Evolutionary conservation across 176 grass and related monocot genomes (phyloP), one percentile per base, ranked within the genome.

Genomic region (Triticum timopheevii): DNA sequence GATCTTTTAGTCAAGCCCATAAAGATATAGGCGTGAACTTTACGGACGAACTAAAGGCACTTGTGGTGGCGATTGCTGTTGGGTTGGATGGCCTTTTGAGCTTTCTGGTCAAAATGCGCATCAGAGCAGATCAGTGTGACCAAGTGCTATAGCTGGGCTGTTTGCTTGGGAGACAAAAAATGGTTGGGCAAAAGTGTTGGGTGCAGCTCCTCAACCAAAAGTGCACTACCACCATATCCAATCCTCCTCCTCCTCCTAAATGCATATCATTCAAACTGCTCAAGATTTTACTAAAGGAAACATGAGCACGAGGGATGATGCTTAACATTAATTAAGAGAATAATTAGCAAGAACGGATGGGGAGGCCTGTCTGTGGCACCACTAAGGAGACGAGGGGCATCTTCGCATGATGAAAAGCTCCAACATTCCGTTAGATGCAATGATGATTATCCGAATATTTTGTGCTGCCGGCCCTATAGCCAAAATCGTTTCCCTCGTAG

Each of bases 171-270:
- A n/a, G 27, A 77, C 70, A 83, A 86, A 65, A 71, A 22, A 73
- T 79, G 80, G 84, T 79, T 90, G 80, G 80, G 25, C 13, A 69
- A 59, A 83, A 83, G 30, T 49, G 20, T 65, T 66, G 56, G 80
- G 66, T 73, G 80, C 64, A 79, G 42, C 65, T 87, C 80, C 84
- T 83, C 84, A 79, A 83, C 84, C 20, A 87, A 73, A 90, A 83
- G 56, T 87, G 58, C 84, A 87, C 73, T 73, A 77, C 13, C 69
- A 67, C 77, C 76, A 61, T 17, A 38, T 40, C 54, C 25, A 83
- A 36, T 31, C 5, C 22, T 74, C 73, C 50, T 52, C 64, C 52
- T 67, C 10, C 50, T 54, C 50, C 50, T 34, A 83, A 71, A 56
- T 66, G 28, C 5, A 2, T 2, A 67, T 22, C 17, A 27, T 42